Percentiles rank a stretch among this genome's conserved stretches.
These are phyloP conservation scores for Abrus pulchellus DNA, from an alignment of 306 rosid genomes.

Conservation along the genomic window DNA sequence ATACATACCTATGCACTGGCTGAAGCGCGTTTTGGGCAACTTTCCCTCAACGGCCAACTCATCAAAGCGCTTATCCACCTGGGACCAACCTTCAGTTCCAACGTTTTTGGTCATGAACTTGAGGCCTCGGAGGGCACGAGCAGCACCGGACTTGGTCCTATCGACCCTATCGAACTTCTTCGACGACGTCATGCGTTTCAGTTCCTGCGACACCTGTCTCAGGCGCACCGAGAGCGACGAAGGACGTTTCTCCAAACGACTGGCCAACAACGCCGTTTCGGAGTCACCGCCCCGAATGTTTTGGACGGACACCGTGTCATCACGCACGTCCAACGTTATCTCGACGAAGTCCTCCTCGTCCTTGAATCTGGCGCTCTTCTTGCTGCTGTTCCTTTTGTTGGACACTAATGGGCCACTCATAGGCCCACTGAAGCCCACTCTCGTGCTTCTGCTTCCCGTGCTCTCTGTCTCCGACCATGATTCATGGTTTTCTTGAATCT, in stretches of 20 bases:
- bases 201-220: slow-evolving; percentile 82
- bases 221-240: slow-evolving; percentile 61
- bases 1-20: slow-evolving; percentile 81
- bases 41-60: slow-evolving; percentile 63
- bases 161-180: slow-evolving; percentile 65
- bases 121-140: slow-evolving; percentile 79
- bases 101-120: slow-evolving; percentile 81
- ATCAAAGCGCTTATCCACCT: slow-evolving; percentile 69
- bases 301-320: slow-evolving; percentile 74
- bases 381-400: slow-evolving; percentile 57
- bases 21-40: slow-evolving; percentile 72
- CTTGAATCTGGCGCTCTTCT: slow-evolving; percentile 65
- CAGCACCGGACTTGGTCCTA: slow-evolving; percentile 76
- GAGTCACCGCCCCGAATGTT: slow-evolving; percentile 77
- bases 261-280: slow-evolving; percentile 69
- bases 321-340: slow-evolving; percentile 78
- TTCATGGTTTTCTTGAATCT: slow-evolving; percentile 70
- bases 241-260: slow-evolving; percentile 65
- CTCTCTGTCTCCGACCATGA: slow-evolving; percentile 70
- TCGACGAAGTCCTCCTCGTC: slow-evolving; percentile 77
- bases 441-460: slow-evolving; percentile 54
- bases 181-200: slow-evolving; percentile 79
- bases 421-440: slow-evolving; percentile 76
- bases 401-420: slow-evolving; percentile 68
- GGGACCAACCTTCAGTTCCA: slow-evolving; percentile 75